Conservation (phyloP, 192 early-diverging fungal species). For the Phlyctochytrium bullatum region DNA sequence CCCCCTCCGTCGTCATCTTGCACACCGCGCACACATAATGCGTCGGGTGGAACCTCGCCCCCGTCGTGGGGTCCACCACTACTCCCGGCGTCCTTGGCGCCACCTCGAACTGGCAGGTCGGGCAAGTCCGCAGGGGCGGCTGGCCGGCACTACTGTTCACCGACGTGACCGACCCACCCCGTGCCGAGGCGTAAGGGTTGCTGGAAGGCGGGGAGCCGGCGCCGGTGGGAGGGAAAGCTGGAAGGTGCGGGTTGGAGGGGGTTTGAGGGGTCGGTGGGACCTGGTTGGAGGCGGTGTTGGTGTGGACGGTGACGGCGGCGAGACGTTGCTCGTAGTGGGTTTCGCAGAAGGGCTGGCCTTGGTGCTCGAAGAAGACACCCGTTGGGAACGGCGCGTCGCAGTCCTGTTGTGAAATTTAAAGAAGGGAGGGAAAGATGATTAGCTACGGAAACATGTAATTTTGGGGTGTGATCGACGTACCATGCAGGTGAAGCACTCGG, state of each 20-base stretch:
- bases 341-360: slow-evolving; percentile 35
- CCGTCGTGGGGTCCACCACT: background rate
- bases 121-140: no score
- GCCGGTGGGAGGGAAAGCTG: no score
- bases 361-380: slow-evolving; percentile 27
- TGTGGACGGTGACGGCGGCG: no score
- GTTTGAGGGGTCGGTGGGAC: background rate
- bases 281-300: background rate
- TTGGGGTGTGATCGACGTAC: no score
- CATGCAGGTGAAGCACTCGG: slow-evolving; percentile 28
- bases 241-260: background rate
- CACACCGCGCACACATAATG: background rate
- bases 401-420: slow-evolving; percentile 15
- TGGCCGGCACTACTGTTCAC: no score
- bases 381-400: slow-evolving; percentile 22
- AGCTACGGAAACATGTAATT: no score
- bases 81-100: background rate
- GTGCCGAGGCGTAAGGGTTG: no score
- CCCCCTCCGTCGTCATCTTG: background rate
- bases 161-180: no score
- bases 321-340: slow-evolving; percentile 22
- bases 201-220: no score
- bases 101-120: background rate
- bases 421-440: no score
- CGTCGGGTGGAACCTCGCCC: background rate